Base-by-base conservation (phyloP, 331 rosid species). In the Telfairia occidentalis region DNA sequence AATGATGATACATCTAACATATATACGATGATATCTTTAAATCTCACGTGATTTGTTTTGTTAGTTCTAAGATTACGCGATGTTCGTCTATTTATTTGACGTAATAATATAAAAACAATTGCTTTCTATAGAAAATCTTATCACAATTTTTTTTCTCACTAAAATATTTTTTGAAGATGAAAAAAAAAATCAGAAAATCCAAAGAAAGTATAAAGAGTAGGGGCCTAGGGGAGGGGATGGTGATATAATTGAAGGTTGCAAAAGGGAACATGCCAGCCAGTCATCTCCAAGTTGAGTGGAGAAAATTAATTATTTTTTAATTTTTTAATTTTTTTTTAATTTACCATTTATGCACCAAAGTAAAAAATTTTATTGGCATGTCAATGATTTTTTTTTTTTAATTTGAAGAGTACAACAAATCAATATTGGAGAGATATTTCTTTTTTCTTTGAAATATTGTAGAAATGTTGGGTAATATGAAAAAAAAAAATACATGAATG, bases 201-300 rank as follows among this genome's bases (percentile, higher is more conserved):
- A 65, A 65, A 65, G 29, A 64, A 64, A 37, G 28, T 34, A 34
- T 64, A 37, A 35, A 65, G 73, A 65, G 50, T 65, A 65, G 52
- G 72, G 72, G 52, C 73, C 73, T 65, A 40, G n/a, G 52, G 34
- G 32, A 13, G 42, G 66, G 1, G 35, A 28, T 11, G 72, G 29
- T 32, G 70, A 61, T 30, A 61, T 30, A 61, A 60, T 60, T 60
- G 69, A 35, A 64, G 16, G 72, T 65, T 65, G 49, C 30, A 65
- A 37, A 19, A 65, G 19, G 52, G 52, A 65, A 21, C 32, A 38
- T 65, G 52, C 19, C 73, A 38, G 34, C 32, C 32, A 58, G 24
- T n/a, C 34, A 21, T 37, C 49, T 38, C 24, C 73, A 65, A 65
- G 32, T 37, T 65, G 50, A 38, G 73, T 38, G 19, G 50, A 38